Evolutionary conservation across 1,139 yeast genomes (phyloP), one percentile per base, ranked within the genome.

Genomic region (Taiozyma sp.): DNA sequence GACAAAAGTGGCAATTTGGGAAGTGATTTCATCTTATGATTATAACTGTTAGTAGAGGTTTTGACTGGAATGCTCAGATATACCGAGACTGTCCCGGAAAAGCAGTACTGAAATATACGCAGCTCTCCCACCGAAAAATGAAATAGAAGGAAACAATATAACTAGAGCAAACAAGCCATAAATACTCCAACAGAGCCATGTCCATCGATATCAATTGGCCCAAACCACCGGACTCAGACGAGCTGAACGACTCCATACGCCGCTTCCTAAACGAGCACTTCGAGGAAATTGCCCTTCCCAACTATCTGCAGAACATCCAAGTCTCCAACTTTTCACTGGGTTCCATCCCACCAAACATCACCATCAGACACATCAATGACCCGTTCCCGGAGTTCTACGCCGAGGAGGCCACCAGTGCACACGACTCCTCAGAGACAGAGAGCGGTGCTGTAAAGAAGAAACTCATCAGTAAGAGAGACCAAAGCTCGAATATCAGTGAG

Each of bases 141-240:
- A 24, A 24, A 24, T 4, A 24, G 27, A 24, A 24, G 8, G 27
- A 24, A 24, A 24, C 27, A 19, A 19, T 19, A 19, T 19, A 19
- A 19, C 19, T 19, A 19, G 19, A 19, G 2, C 19, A 19, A 19
- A 19, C 19, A 19, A 19, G 19, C 19, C 19, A 19, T 19, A 19
- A 19, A 19, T 19, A 19, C 19, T 19, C 19, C 1, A 24, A 3
- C 34, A 30, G 6, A 36, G 8, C 19, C 13, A 92, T 93, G 99
- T 92, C 98, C 1, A 81, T 93, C 59, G 96, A 92, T 56, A 84
- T 93, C 56, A 83, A 91, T 66, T 93, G 99, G 99, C 81, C 81
- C 28, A 72, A 76, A 32, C 72, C 93, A 24, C 75, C 78, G 16
- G 72, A 79, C 12, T 91, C 86, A 57, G 74, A 71, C 30, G 65